Evolutionary conservation across 345 rosid genomes (phyloP).

Genomic region (Gossypium arboreum): DNA sequence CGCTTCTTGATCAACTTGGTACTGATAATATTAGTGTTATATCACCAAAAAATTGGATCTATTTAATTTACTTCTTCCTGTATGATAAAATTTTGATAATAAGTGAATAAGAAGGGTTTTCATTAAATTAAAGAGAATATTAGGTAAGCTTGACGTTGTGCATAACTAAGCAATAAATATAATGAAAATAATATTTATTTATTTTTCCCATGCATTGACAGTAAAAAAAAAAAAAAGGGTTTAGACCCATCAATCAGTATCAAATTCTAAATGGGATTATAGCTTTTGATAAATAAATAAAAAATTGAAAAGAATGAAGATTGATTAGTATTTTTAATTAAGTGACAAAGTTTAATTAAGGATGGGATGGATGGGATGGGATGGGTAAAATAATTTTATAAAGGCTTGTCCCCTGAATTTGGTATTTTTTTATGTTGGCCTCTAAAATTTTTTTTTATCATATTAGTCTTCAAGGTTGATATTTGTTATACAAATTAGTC

Average conservation of each 20-base stretch:
- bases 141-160: slow-evolving; percentile 13
- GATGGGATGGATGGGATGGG: not conserved
- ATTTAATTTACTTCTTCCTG: no score
- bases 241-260: not conserved
- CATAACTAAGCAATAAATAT: not conserved
- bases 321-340: not conserved
- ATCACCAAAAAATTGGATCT: no score
- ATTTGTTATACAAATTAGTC: no score
- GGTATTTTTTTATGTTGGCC: no score
- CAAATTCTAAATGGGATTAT: not conserved
- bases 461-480: no score
- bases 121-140: not conserved
- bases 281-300: not conserved
- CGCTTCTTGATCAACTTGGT: no score
- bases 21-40: no score
- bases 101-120: not conserved
- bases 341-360: not conserved
- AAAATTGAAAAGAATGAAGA: not conserved
- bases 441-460: no score
- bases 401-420: not conserved
- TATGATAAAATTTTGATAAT: no score
- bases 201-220: not conserved
- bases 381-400: not conserved
- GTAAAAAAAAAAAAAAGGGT: not conserved
- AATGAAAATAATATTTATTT: not conserved